Percentiles rank a stretch among this genome's conserved stretches.
Evolutionary conservation across 2,329 filamentous ascomycete genomes (phyloP).

Genomic region (Aureobasidium sp.): DNA sequence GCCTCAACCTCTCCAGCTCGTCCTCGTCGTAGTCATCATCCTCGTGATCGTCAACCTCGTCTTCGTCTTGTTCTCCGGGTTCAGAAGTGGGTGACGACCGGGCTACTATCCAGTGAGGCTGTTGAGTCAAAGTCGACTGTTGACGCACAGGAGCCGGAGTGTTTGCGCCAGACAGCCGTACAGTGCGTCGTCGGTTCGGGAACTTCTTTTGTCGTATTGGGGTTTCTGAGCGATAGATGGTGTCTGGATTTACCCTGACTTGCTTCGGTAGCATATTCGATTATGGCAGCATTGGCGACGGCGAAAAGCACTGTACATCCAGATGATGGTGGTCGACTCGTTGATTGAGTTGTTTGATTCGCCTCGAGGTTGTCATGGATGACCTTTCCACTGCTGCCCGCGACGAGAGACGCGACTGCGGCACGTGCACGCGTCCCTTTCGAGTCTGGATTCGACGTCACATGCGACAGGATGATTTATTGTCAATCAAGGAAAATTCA

Average conservation of each 20-base stretch:
- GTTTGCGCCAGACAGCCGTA: background rate
- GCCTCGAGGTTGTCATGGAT: background rate
- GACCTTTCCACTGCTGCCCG: background rate
- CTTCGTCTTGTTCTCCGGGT: background rate
- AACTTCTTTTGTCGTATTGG: constrained; percentile 17
- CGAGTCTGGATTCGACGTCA: constrained; percentile 1
- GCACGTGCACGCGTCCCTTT: background rate
- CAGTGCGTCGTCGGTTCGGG: background rate
- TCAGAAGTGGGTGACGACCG: background rate
- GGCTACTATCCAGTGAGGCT: background rate
- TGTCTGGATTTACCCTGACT: background rate
- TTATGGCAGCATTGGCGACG: background rate
- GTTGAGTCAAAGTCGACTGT: constrained; percentile 13
- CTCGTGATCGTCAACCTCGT: background rate
- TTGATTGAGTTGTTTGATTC: background rate
- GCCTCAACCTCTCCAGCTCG: background rate
- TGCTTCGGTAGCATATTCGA: constrained; percentile 2
- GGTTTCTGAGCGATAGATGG: constrained; percentile 9
- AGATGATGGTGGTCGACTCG: background rate
- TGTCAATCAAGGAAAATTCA: background rate
- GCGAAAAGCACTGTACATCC: background rate
- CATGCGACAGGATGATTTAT: background rate
- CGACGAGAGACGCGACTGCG: constrained; percentile 3
- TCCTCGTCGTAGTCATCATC: constrained; percentile 10
- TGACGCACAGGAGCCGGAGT: constrained; percentile 1